A percentile compares a stretch with the other conserved stretches of the same genome.
phyloP scores from a whole-genome alignment of 2,329 filamentous ascomycete species.

The Lithohypha guttulata region DNA sequence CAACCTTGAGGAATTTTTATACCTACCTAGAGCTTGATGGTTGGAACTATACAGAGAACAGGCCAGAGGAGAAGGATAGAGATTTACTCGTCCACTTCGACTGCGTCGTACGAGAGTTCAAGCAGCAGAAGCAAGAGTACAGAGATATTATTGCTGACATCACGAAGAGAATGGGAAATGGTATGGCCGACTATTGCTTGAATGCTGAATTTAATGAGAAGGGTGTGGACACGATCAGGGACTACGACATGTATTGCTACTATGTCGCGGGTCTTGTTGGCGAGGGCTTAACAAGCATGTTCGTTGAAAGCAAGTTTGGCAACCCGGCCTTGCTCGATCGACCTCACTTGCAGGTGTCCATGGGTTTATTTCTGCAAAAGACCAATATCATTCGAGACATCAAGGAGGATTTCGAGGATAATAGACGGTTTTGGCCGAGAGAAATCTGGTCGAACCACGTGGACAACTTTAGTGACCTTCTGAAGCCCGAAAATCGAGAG shows the following conservation, averaged over 20 bases:
- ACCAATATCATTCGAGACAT: conserved; percentile 98
- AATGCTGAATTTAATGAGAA: conserved; percentile 72
- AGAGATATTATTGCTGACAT: conserved; percentile 83
- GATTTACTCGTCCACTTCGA: conserved; percentile 89
- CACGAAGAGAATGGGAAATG: conserved; percentile 88
- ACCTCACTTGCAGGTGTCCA: conserved; percentile 76
- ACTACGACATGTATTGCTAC: conserved; percentile 96
- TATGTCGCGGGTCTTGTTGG: conserved; percentile 98
- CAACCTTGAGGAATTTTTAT: conserved; percentile 73
- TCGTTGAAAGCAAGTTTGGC: conserved; percentile 75
- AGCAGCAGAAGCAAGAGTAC: conserved; percentile 77
- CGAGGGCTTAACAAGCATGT: conserved; percentile 80
- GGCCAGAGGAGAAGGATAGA: conserved; percentile 85
- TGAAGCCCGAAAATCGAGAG: conserved; percentile 66
- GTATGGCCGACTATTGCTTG: conserved; percentile 91
- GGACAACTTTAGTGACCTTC: conserved; percentile 77
- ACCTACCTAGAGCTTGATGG: conserved; percentile 68
- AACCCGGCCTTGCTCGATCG: conserved; percentile 74
- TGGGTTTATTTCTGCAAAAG: conserved; percentile 96
- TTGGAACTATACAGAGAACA: conserved; percentile 81
- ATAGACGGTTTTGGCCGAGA: conserved; percentile 84
- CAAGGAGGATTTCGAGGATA: conserved; percentile 77
- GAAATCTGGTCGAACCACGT: conserved; percentile 98
- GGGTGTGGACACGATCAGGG: conserved; percentile 69
- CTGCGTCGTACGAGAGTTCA: conserved; percentile 73